These are phyloP conservation scores for Verticillium albo-atrum DNA, from an alignment of 2,329 filamentous ascomycete species.

Conservation along the genomic window DNA sequence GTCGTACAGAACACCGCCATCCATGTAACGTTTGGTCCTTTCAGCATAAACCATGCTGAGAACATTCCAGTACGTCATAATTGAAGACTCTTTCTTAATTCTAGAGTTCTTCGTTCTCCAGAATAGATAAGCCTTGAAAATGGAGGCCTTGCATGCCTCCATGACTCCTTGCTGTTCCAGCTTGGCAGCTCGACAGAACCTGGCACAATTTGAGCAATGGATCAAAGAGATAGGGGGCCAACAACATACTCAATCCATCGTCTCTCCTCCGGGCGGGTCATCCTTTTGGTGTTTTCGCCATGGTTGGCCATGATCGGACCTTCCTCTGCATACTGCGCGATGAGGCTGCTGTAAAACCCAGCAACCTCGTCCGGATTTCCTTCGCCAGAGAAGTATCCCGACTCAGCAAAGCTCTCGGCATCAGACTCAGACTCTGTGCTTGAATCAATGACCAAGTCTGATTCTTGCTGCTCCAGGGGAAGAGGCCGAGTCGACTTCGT, in stretches of 20 bases:
- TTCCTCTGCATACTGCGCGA: slow-evolving; percentile 11
- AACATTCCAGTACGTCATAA: slow-evolving; percentile 14
- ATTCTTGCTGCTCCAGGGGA: neutral
- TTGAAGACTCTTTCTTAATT: slow-evolving; percentile 14
- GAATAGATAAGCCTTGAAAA: slow-evolving; percentile 17
- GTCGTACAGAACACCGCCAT: slow-evolving; percentile 13
- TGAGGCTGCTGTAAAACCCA: slow-evolving; percentile 11
- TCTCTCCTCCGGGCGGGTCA: slow-evolving; percentile 13
- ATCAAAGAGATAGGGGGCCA: slow-evolving; percentile 6
- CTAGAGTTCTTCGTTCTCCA: slow-evolving; percentile 14
- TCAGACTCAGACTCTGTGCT: neutral
- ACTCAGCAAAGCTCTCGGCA: slow-evolving; percentile 7
- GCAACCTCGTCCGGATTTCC: slow-evolving; percentile 6
- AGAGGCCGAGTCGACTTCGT: neutral
- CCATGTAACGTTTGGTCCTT: slow-evolving; percentile 9
- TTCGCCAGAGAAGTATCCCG: slow-evolving; percentile 8
- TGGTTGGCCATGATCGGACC: slow-evolving; percentile 14
- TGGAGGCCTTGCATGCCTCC: slow-evolving; percentile 7
- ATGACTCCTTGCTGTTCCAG: slow-evolving; percentile 8
- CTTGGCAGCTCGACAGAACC: slow-evolving; percentile 9
- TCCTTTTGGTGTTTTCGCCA: slow-evolving; percentile 11
- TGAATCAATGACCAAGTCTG: neutral
- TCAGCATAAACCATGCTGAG: slow-evolving; percentile 15
- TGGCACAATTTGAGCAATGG: slow-evolving; percentile 2
- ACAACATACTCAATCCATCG: slow-evolving; percentile 13